A percentile compares a stretch with the other conserved stretches of the same genome.
These are phyloP conservation scores for Arabidopsis thaliana DNA, from an alignment of 345 rosid genomes.

Conservation along the genomic window DNA sequence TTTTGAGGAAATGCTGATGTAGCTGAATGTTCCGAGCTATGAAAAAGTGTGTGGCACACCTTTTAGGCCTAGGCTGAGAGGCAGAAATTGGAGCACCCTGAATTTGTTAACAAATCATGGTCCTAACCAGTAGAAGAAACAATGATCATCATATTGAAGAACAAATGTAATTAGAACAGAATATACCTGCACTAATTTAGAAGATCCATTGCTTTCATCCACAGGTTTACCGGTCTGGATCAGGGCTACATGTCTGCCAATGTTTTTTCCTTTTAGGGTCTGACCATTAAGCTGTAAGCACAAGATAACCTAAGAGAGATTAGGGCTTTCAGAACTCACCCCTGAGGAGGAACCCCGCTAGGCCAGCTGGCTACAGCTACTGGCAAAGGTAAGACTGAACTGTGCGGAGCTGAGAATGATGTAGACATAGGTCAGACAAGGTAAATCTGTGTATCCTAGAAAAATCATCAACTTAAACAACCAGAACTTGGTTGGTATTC, in stretches of 20 bases:
- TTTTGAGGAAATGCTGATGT: conserved; percentile 56
- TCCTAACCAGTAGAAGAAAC: conserved; percentile 11
- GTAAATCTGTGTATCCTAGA: not conserved
- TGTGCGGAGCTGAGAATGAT: conserved; percentile 49
- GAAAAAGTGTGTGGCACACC: conserved; percentile 61
- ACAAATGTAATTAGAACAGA: not conserved
- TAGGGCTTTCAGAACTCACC: conserved; percentile 48
- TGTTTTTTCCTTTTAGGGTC: not conserved
- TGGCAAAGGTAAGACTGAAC: conserved; percentile 47
- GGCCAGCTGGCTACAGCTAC: conserved; percentile 47
- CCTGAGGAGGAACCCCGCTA: conserved; percentile 48
- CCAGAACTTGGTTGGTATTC: conserved; percentile 12
- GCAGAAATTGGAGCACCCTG: conserved; percentile 46
- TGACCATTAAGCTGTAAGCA: conserved; percentile 25
- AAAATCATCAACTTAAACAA: conserved; percentile 8
- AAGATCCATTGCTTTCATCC: conserved; percentile 45
- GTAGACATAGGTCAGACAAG: conserved; percentile 28
- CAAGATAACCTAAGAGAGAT: conserved; percentile 16
- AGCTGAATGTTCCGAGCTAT: conserved; percentile 61
- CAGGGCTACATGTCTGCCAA: conserved; percentile 49
- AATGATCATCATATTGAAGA: conserved; percentile 5
- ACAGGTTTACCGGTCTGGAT: conserved; percentile 46
- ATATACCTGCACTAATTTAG: conserved; percentile 51
- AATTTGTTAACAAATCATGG: conserved; percentile 32
- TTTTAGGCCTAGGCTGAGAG: conserved; percentile 56